Base-by-base conservation (phyloP, 2,329 filamentous ascomycete species). In the Epichloe sibirici region DNA sequence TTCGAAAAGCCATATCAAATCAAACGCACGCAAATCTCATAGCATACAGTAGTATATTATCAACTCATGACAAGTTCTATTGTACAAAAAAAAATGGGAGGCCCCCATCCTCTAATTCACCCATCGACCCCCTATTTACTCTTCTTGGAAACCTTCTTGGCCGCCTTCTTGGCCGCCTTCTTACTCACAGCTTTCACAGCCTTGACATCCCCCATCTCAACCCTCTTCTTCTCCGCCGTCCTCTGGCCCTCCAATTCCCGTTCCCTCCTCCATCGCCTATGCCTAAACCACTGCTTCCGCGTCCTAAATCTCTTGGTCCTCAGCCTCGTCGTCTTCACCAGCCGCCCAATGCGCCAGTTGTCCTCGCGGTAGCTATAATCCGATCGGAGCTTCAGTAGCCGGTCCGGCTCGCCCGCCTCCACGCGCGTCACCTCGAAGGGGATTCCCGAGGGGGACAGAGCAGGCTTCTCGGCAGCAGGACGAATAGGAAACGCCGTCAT, bases 291-390 rank as follows among this genome's bases (percentile, higher is more conserved):
- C 57, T 73, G 70, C 63, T 74, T 76, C 46, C 78, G 69, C 55
- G 76, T 75, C 23, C 71, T 67, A 62, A 75, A 74, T 52, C 74
- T 70, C 56, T 73, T 76, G 25, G 74, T 71, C 53, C 74, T 68
- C 52, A 73, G 69, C 21, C 73, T 71, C 61, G 75, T 77, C 56
- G 75, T 76, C 58, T 69, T 70, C 49, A 75, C 73, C 47, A 82
- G 68, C 9, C 73, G 72, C 12, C 79, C 79, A 47, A 82, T 77
- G 28, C 74, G 71, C 72, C 76, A 79, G 68, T 78, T 81, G 61
- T 78, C 76, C 68, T 82, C 79, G 49, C 74, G 71, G 66, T 82
- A 82, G 59, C 74, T 74, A 69, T 82, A 82, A 63, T 79, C 72
- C 51, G 70, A 63, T 51, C 71, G 70, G 52, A 81, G 69, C 56